These are phyloP conservation scores for Candida ascalaphidarum DNA, from an alignment of 805 yeast species.

Conservation along the genomic window DNA sequence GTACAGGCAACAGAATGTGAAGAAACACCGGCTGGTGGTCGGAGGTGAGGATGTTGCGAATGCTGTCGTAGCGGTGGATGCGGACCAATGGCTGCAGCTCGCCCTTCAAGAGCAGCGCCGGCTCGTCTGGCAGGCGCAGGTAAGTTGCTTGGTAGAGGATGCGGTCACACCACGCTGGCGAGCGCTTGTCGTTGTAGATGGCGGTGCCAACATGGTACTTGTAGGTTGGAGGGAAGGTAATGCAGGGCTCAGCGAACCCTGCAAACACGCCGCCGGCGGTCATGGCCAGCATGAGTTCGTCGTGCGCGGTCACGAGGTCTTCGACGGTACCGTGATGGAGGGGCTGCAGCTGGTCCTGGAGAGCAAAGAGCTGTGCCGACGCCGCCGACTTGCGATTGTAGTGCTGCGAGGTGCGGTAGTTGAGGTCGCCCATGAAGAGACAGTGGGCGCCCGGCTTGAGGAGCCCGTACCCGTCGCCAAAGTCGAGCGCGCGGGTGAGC, in stretches of 20 bases:
- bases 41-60: constrained; percentile 42
- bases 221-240: constrained; percentile 73
- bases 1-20: constrained; percentile 37
- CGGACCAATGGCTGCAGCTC: constrained; percentile 9
- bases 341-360: constrained; percentile 15
- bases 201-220: constrained; percentile 49
- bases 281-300: constrained; percentile 42
- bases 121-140: constrained; percentile 2
- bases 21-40: constrained; percentile 80
- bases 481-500: constrained; percentile 46
- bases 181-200: constrained; percentile 48
- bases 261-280: constrained; percentile 38
- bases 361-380: constrained; percentile 11
- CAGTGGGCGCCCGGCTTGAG: constrained; percentile 48
- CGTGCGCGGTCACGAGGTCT: constrained; percentile 24
- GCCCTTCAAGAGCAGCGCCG: background rate
- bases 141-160: constrained; percentile 49
- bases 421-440: constrained; percentile 79
- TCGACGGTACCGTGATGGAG: constrained; percentile 5
- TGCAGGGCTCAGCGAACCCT: constrained; percentile 60
- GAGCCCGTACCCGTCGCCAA: constrained; percentile 48
- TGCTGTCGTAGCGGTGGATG: constrained; percentile 39
- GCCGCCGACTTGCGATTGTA: constrained; percentile 4
- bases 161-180: constrained; percentile 90
- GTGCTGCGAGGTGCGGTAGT: constrained; percentile 50